Evolutionary conservation across 345 rosid genomes (phyloP).

Genomic region (Atalantia buxifolia): DNA sequence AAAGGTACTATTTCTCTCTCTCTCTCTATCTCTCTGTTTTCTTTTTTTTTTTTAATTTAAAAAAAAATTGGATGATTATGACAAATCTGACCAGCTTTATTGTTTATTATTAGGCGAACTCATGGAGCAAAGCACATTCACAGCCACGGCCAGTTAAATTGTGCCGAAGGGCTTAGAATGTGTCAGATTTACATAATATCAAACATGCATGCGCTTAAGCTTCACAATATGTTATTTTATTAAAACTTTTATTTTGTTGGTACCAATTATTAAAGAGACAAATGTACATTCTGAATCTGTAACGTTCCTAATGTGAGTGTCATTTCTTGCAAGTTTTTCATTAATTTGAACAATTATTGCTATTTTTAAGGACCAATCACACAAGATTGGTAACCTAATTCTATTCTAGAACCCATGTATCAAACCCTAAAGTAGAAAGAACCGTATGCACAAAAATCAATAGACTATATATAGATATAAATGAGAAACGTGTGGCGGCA

Average conservation of each 20-base stretch:
- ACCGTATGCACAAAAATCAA: background rate
- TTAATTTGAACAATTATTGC: background rate
- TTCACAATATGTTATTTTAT: no score
- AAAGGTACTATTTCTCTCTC: background rate
- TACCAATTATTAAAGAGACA: no score
- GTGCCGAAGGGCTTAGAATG: no score
- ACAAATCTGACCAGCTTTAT: no score
- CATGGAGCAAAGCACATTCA: no score
- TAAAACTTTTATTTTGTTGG: no score
- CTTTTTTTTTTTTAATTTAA: background rate
- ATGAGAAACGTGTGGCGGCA: background rate
- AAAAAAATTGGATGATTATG: background rate
- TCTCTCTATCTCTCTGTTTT: background rate
- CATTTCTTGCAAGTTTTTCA: background rate
- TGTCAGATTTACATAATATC: no score
- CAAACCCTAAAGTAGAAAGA: background rate
- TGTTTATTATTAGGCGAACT: no score
- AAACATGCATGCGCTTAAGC: no score
- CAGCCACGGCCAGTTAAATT: no score
- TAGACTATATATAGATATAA: no score
- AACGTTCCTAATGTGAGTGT: background rate
- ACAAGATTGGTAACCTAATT: slow-evolving; percentile 21
- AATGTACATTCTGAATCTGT: background rate
- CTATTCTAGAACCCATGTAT: background rate
- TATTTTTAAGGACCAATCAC: background rate